Evolutionary conservation across 2,329 filamentous ascomycete species (phyloP).

Genomic region (Exophiala viscosa): DNA sequence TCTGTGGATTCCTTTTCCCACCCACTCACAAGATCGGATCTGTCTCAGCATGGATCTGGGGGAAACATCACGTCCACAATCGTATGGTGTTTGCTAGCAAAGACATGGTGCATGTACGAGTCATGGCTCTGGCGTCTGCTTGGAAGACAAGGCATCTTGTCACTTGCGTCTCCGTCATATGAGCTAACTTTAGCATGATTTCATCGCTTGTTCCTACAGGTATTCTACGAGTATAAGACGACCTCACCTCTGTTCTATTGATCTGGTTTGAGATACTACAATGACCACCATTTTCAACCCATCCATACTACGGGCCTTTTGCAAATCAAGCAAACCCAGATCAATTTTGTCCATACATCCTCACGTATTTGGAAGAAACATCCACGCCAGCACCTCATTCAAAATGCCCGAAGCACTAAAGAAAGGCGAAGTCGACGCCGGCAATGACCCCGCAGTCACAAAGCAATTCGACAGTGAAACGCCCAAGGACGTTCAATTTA

Average conservation of each 20-base stretch:
- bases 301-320: not conserved
- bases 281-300: not conserved
- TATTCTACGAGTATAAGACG: not conserved
- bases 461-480: slow-evolving; percentile 48
- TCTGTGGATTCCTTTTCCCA: not conserved
- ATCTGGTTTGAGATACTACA: not conserved
- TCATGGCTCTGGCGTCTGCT: not conserved
- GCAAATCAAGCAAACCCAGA: not conserved
- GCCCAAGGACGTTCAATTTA: slow-evolving; percentile 44
- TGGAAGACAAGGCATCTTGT: not conserved
- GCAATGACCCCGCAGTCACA: slow-evolving; percentile 46
- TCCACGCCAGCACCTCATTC: slow-evolving; percentile 14
- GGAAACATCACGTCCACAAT: no score
- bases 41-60: not conserved
- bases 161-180: not conserved
- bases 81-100: not conserved
- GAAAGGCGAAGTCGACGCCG: slow-evolving; percentile 27
- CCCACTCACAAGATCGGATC: not conserved
- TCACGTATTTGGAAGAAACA: not conserved
- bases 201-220: not conserved
- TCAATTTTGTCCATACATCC: no score
- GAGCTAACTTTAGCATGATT: not conserved
- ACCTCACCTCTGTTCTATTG: not conserved
- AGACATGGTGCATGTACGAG: not conserved
- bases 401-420: slow-evolving; percentile 39